Conservation (phyloP, 2,329 filamentous ascomycete species). For the Aspergillus floridensis region DNA sequence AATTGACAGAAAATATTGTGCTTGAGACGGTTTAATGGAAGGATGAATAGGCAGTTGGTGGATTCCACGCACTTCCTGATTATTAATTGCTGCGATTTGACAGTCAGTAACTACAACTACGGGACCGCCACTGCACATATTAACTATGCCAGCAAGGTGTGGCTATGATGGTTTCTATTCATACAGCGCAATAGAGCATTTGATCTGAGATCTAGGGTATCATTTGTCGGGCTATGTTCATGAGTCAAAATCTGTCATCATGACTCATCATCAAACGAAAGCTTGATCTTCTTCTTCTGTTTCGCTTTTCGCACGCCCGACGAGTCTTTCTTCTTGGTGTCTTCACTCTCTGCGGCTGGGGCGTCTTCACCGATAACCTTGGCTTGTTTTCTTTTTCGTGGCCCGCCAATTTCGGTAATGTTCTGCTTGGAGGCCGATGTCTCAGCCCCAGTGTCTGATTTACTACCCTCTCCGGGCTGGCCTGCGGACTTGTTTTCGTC, state of each 20-base stretch:
- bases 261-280: constrained; percentile 43
- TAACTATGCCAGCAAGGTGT: neutral
- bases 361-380: constrained; percentile 41
- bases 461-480: constrained; percentile 12
- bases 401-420: constrained; percentile 40
- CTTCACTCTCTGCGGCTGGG: constrained; percentile 19
- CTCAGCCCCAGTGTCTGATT: constrained; percentile 16
- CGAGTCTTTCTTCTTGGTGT: constrained; percentile 21
- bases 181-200: too few species aligned
- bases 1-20: neutral
- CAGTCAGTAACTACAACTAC: neutral
- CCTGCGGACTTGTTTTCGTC: constrained; percentile 9
- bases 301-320: constrained; percentile 34
- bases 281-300: constrained; percentile 45
- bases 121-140: neutral
- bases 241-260: constrained; percentile 7
- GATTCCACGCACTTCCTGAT: constrained; percentile 1
- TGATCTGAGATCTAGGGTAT: neutral
- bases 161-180: too few species aligned
- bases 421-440: constrained; percentile 31
- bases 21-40: neutral
- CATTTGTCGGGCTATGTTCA: neutral
- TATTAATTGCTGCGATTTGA: constrained; percentile 9
- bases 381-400: constrained; percentile 43
- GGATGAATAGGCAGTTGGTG: neutral